phyloP scores from a whole-genome alignment of 768 basidiomycete genomes.

The Mycena venus region DNA sequence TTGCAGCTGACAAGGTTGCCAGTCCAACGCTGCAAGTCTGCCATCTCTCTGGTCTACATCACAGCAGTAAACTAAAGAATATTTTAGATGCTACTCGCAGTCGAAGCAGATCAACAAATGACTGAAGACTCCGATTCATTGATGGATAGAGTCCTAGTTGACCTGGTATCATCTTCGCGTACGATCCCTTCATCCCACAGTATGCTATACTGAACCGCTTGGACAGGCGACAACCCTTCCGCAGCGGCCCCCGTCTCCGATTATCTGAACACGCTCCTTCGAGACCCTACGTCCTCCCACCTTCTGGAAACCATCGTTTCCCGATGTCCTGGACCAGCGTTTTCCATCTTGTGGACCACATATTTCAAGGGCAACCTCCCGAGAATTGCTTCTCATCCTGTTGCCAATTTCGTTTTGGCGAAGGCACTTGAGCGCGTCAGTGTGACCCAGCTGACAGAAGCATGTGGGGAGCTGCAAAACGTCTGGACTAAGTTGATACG shows the following conservation, averaged over 20 bases:
- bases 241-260: slow-evolving; percentile 70
- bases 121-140: slow-evolving; percentile 75
- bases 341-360: slow-evolving; percentile 77
- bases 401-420: slow-evolving; percentile 94
- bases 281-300: slow-evolving; percentile 91
- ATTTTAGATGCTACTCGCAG: slow-evolving; percentile 81
- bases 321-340: slow-evolving; percentile 71
- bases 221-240: slow-evolving; percentile 54
- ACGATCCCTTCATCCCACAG: slow-evolving; percentile 43
- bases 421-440: slow-evolving; percentile 77
- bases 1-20: slow-evolving; percentile 83
- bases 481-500: slow-evolving; percentile 77
- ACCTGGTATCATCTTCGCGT: slow-evolving; percentile 78
- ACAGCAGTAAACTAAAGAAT: not conserved
- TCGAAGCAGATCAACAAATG: slow-evolving; percentile 79
- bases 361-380: slow-evolving; percentile 85
- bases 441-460: slow-evolving; percentile 65
- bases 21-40: slow-evolving; percentile 82
- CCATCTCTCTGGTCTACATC: slow-evolving; percentile 14
- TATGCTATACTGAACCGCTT: not conserved
- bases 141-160: slow-evolving; percentile 85
- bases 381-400: slow-evolving; percentile 86
- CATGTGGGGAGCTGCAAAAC: slow-evolving; percentile 71
- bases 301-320: slow-evolving; percentile 86
- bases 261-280: slow-evolving; percentile 84